phyloP scores from a whole-genome alignment of 2,329 filamentous ascomycete species.

The Aspergillus sp. region DNA sequence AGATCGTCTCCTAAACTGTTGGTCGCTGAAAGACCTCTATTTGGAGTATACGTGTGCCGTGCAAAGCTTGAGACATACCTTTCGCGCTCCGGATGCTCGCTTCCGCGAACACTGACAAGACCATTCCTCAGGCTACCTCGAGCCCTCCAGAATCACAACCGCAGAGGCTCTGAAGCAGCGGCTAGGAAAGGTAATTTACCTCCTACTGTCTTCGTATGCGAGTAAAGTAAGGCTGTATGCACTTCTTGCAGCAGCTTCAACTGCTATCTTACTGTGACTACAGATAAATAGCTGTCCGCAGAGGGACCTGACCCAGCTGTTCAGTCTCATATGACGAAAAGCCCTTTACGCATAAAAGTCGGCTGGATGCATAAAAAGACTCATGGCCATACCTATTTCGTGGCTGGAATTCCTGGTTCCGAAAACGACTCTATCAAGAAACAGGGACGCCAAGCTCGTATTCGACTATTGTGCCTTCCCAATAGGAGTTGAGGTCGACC shows the following conservation, averaged over 20 bases:
- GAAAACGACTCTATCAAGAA: background rate
- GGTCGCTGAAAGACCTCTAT: background rate
- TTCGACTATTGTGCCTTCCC: background rate
- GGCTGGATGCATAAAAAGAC: background rate
- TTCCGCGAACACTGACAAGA: too few relatives aligned
- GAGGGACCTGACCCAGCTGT: background rate
- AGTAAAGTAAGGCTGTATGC: too few relatives aligned
- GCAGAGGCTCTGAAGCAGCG: too few relatives aligned
- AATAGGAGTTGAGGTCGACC: background rate
- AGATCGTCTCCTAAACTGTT: background rate
- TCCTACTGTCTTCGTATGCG: too few relatives aligned
- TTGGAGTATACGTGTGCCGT: too few relatives aligned
- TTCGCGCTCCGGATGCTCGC: too few relatives aligned
- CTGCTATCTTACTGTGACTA: too few relatives aligned
- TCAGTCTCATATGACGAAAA: background rate
- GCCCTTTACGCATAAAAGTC: background rate
- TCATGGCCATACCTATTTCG: background rate
- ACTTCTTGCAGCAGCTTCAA: too few relatives aligned
- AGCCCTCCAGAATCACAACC: too few relatives aligned
- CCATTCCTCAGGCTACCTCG: too few relatives aligned
- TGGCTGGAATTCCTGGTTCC: background rate
- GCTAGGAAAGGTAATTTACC: too few relatives aligned
- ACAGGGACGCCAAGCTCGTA: slow-evolving; percentile 7
- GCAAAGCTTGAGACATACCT: too few relatives aligned
- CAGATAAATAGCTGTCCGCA: background rate